A percentile compares a stretch with the other conserved stretches of the same genome.
phyloP scores from a whole-genome alignment of 805 yeast genomes.

The Lipomyces orientalis region DNA sequence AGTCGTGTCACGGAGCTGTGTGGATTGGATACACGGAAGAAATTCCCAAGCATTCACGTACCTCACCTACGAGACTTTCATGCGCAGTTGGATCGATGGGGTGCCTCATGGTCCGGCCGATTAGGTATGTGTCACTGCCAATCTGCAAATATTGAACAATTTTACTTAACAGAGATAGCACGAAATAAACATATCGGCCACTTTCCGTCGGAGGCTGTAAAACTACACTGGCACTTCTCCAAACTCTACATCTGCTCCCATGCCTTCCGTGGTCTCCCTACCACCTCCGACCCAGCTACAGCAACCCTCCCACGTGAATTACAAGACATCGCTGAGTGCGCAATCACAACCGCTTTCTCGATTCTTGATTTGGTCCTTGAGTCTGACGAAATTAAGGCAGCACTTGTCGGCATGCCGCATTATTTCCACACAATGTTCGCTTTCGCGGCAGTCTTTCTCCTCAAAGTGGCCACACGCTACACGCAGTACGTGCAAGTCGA shows the following conservation, averaged over 20 bases:
- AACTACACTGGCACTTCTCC: slow-evolving; percentile 24
- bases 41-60: slow-evolving; percentile 14
- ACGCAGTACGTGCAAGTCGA: slow-evolving; percentile 23
- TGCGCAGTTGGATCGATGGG: slow-evolving; percentile 30
- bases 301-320: slow-evolving; percentile 19
- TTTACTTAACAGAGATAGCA: background rate
- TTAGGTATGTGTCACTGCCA: slow-evolving; percentile 3
- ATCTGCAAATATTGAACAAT: background rate
- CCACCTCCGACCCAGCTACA: background rate
- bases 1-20: slow-evolving; percentile 27
- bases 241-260: slow-evolving; percentile 29
- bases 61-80: slow-evolving; percentile 26
- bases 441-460: slow-evolving; percentile 28
- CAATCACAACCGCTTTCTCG: slow-evolving; percentile 30
- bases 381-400: slow-evolving; percentile 21
- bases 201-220: slow-evolving; percentile 32
- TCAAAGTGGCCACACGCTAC: slow-evolving; percentile 26
- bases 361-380: slow-evolving; percentile 18
- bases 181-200: slow-evolving; percentile 22
- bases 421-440: slow-evolving; percentile 34
- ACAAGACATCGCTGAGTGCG: slow-evolving; percentile 21
- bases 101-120: slow-evolving; percentile 30
- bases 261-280: slow-evolving; percentile 28
- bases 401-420: slow-evolving; percentile 28
- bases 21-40: slow-evolving; percentile 28